Evolutionary conservation across 495 filamentous ascomycete species (phyloP).

Genomic region (Penicillium alfredii): DNA sequence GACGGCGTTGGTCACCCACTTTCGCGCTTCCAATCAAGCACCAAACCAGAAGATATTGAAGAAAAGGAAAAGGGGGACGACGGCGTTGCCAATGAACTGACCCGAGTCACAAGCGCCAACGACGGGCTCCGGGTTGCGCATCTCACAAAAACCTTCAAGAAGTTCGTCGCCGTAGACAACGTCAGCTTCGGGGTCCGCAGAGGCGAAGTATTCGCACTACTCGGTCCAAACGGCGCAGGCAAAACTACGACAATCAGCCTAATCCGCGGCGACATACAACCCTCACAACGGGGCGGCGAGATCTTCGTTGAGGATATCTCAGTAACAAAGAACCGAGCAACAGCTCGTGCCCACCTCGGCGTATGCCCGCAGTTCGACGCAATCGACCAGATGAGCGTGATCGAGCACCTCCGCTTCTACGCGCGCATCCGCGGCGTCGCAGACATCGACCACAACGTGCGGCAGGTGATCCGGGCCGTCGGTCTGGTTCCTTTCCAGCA

Average conservation of each 20-base stretch:
- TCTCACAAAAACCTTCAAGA: constrained; percentile 68
- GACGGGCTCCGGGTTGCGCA: constrained; percentile 71
- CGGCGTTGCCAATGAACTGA: constrained; percentile 43
- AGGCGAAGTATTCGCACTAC: constrained; percentile 75
- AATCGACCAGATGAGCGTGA: constrained; percentile 52
- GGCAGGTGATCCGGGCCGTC: constrained; percentile 38
- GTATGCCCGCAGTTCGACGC: constrained; percentile 56
- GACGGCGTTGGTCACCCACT: constrained; percentile 56
- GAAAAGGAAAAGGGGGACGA: constrained; percentile 40
- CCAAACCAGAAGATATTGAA: constrained; percentile 36
- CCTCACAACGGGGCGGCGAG: constrained; percentile 53
- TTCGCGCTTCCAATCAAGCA: constrained; percentile 32
- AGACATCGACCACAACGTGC: constrained; percentile 46
- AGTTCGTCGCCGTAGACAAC: constrained; percentile 67
- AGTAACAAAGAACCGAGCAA: constrained; percentile 56
- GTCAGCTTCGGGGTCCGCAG: constrained; percentile 72
- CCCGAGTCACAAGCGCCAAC: constrained; percentile 40
- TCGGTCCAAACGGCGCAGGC: constrained; percentile 85
- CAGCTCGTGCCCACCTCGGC: constrained; percentile 65
- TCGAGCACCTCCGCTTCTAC: constrained; percentile 53
- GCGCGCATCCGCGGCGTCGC: constrained; percentile 48
- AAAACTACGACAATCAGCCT: constrained; percentile 81
- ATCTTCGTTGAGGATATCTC: constrained; percentile 70
- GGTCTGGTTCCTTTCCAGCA: constrained; percentile 32
- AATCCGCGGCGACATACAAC: constrained; percentile 76